These are phyloP conservation scores for Hibiscus mutabilis DNA, from an alignment of 345 rosid species.

Conservation along the genomic window DNA sequence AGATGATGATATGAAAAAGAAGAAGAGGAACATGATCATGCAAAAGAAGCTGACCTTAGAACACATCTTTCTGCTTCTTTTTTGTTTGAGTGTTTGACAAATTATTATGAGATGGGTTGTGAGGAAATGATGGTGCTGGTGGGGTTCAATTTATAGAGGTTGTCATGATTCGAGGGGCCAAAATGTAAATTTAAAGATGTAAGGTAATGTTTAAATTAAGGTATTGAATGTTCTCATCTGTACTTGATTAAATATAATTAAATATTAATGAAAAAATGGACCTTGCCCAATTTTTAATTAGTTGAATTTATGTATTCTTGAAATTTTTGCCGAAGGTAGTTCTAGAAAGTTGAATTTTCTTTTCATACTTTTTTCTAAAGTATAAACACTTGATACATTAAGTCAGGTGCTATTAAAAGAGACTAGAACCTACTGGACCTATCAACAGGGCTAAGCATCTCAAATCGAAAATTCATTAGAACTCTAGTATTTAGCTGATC, in stretches of 20 bases:
- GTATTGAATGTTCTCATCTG: background rate
- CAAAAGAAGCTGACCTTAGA: conserved; percentile 17
- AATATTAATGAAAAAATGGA: background rate
- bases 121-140: background rate
- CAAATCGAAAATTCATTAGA: too few species aligned
- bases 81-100: background rate
- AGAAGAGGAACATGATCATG: conserved; percentile 14
- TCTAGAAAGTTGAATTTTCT: conserved; percentile 3
- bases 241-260: background rate
- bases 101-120: background rate
- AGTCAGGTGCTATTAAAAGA: too few species aligned
- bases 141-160: conserved; percentile 12
- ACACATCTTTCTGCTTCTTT: conserved; percentile 14
- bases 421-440: too few species aligned
- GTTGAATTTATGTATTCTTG: background rate
- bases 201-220: background rate
- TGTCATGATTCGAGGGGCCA: background rate
- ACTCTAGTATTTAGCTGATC: too few species aligned
- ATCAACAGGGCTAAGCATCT: too few species aligned
- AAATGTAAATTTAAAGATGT: too few species aligned
- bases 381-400: background rate
- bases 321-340: background rate
- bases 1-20: conserved; percentile 7
- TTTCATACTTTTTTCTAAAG: background rate
- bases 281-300: background rate